Evolutionary conservation across 805 yeast genomes (phyloP).

Genomic region (Suhomyces xylopsoci): DNA sequence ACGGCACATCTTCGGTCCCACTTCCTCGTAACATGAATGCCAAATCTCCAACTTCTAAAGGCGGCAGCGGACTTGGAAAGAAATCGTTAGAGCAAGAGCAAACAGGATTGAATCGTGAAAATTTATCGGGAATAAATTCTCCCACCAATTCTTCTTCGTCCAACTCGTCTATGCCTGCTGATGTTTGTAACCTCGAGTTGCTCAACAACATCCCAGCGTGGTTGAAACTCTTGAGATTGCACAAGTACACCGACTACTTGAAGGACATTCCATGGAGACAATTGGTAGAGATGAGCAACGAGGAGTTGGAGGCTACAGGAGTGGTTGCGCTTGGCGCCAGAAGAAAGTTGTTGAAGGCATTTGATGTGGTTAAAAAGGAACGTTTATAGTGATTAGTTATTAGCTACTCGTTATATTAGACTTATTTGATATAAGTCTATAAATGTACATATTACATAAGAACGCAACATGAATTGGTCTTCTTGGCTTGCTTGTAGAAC

Average conservation of each 20-base stretch:
- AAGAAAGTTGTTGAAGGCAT: constrained; percentile 87
- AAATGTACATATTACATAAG: constrained; percentile 15
- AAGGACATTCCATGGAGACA: constrained; percentile 76
- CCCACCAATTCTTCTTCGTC: constrained; percentile 3
- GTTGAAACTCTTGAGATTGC: constrained; percentile 85
- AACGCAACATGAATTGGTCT: constrained; percentile 41
- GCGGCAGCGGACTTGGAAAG: constrained; percentile 1
- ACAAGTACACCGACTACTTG: constrained; percentile 87
- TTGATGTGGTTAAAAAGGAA: constrained; percentile 62
- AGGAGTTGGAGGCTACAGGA: constrained; percentile 69
- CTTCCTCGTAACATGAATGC: constrained; percentile 14
- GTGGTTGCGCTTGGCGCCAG: constrained; percentile 96
- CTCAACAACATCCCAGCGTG: constrained; percentile 84
- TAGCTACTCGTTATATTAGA: not conserved
- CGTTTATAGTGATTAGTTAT: not conserved
- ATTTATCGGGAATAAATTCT: constrained; percentile 12
- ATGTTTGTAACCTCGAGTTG: constrained; percentile 42
- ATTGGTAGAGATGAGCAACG: constrained; percentile 68
- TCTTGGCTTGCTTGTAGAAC: constrained; percentile 97
- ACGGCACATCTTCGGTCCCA: constrained; percentile 36
- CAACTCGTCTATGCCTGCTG: constrained; percentile 38
- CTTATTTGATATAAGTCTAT: constrained; percentile 5
- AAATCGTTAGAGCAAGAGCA: constrained; percentile 1
- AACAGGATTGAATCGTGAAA: constrained; percentile 5
- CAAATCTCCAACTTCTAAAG: constrained; percentile 6